Base-by-base conservation (phyloP, 257 asterid species). In the Anisodus acutangulus region DNA sequence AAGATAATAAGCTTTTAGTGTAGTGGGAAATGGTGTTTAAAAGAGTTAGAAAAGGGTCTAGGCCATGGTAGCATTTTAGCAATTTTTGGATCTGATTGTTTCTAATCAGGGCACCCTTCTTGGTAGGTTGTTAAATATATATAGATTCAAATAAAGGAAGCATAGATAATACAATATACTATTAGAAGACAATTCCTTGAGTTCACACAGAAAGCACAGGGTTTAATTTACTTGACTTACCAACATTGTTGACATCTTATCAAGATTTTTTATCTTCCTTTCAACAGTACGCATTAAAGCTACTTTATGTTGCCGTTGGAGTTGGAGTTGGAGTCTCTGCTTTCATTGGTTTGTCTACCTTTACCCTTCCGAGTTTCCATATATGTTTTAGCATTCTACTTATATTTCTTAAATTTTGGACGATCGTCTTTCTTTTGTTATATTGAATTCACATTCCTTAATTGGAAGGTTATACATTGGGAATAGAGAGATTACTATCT, bases 301-400 rank as follows among this genome's bases (percentile, higher is more conserved):
- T 94, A 88, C 91, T 94, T 37, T 94, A 82, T 86, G 88, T 91
- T 81, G 95, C 94, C 26, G 26, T 22, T 22, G 26, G 26, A 22
- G 26, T 22, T 22, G 26, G 89, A 83, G 91, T 92, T 85, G 98
- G 94, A 85, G 53, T 88, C n/a, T 89, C 93, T 55, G 91, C 97
- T 62, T 94, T 94, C 79, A 79, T 94, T 3, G 97, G 98, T 94
- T 87, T 31, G 88, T 72, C 26, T 22, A 37, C 41, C 5, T 63
- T 9, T n/a, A 55, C 1, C 15, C 22, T 5, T 51, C 10, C 5
- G 8, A 9, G 9, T 49, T 9, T 49, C 9, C 26, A 6, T 6
- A 49, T 9, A 49, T 49, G 10, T 49, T 49, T 49, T 49, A 49
- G 54, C 54, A 49, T 49, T 49, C 54, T 49, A 22, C 26, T 22